Conservation (phyloP, 1,284 basidiomycete genomes). For the Rhodotorula glutinis region DNA sequence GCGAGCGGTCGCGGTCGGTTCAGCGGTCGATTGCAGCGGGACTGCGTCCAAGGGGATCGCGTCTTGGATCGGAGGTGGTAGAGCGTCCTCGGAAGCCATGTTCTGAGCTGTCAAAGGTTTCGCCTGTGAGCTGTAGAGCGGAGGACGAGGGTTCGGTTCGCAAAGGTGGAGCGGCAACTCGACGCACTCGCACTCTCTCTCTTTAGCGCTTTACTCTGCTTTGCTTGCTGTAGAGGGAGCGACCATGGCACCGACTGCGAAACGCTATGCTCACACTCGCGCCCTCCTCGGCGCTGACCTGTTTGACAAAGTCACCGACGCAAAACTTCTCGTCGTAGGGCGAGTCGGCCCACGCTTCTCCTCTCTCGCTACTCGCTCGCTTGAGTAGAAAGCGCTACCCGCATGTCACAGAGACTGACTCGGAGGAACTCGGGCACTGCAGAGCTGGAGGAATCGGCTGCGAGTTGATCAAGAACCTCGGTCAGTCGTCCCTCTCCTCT, state of each 20-base stretch:
- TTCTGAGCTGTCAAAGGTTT: background rate
- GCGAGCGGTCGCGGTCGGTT: constrained; percentile 30
- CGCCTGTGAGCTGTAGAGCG: no score
- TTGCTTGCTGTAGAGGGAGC: background rate
- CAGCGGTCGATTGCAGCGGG: background rate
- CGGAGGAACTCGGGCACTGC: background rate
- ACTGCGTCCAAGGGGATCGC: constrained; percentile 13
- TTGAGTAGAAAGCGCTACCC: background rate
- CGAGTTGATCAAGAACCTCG: constrained; percentile 94
- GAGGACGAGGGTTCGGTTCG: no score
- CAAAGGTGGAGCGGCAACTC: background rate
- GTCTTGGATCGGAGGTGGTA: constrained; percentile 31
- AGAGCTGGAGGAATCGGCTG: constrained; percentile 68
- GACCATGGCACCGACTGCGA: background rate
- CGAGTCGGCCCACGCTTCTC: constrained; percentile 4
- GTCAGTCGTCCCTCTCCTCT: constrained; percentile 55
- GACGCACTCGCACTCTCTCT: background rate
- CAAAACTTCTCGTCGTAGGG: constrained; percentile 42
- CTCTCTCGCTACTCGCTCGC: background rate
- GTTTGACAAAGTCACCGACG: constrained; percentile 34
- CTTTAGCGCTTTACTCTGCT: no score
- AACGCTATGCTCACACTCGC: constrained; percentile 36
- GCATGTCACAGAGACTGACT: background rate
- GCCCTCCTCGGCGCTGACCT: constrained; percentile 38
- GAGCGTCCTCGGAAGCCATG: constrained; percentile 9